Base-by-base conservation (phyloP, 164 flowering plant genomes). In the Brasenia schreberi region DNA sequence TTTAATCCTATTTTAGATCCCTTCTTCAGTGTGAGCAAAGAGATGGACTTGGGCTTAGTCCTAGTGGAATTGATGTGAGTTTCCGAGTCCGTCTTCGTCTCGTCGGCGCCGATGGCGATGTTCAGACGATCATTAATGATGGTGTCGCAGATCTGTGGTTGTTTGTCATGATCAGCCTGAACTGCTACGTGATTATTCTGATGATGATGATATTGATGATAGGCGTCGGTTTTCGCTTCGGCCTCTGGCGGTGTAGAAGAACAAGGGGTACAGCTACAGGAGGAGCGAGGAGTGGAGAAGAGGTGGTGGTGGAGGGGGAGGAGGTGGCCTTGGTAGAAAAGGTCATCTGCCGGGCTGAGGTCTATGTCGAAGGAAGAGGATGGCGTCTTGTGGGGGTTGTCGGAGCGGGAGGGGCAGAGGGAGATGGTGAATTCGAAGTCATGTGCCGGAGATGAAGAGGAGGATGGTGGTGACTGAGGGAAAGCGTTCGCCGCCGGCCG, bases 321-420 rank as follows among this genome's bases (percentile, higher is more conserved):
- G 27, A 93, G 71, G 72, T 90, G 98, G 65, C 98, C 97, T 59
- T 89, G 93, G 81, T 86, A 93, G 92, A 93, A 90, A 62, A 93
- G 89, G 53, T 90, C 91, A 63, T 86, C 98, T 0, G 98, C 97
- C 0, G 98, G 98, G 33, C 96, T 78, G 63, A 90, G 77, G 66
- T 90, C 97, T 10, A 84, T 65, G 19, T 86, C 87, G 4, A 79
- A 71, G 18, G 84, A 72, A 62, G 76, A 61, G 3, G 76, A 65
- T 68, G 23, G 16, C 42, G 73, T 14, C 66, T 61, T 72, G 67
- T 73, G 19, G 44, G 71, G 68, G 67, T 75, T n/a, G 19, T 10
- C 10, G 27, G 23, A 18, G 10, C 12, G 18, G 23, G 19, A 23
- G 10, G 63, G 33, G 63, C 63, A 23, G n/a, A 61, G 19, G 18